Conservation (phyloP, 495 filamentous ascomycete species). For the Podospora bellae-mahoneyi region DNA sequence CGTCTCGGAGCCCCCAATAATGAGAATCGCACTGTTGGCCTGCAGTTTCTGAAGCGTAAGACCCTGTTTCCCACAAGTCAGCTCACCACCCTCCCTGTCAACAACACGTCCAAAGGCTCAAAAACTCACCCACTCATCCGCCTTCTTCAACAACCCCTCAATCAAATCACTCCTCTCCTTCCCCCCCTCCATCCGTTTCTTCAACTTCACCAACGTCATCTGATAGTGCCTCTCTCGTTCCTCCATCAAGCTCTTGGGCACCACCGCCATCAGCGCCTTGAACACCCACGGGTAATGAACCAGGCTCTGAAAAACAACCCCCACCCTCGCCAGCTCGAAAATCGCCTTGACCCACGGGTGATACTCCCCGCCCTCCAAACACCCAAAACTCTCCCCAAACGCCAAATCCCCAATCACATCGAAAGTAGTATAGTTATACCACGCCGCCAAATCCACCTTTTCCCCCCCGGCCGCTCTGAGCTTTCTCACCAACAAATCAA, state of each 20-base stretch:
- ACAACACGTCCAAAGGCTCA: background rate
- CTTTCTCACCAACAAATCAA: conserved; percentile 45
- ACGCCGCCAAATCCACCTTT: conserved; percentile 46
- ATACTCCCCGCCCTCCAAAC: conserved; percentile 45
- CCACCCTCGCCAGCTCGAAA: conserved; percentile 39
- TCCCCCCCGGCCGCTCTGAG: conserved; percentile 34
- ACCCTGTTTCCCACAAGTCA: conserved; percentile 26
- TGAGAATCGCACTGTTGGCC: conserved; percentile 41
- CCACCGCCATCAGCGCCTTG: conserved; percentile 26
- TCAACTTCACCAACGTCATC: conserved; percentile 40
- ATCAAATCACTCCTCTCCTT: conserved; percentile 47
- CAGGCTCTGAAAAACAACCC: conserved; percentile 35
- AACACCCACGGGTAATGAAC: conserved; percentile 32
- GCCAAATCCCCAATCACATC: conserved; percentile 60
- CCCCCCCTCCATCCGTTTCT: conserved; percentile 39
- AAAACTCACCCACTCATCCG: conserved; percentile 42
- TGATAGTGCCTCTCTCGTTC: conserved; percentile 37
- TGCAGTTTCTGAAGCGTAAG: conserved; percentile 40
- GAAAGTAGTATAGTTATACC: conserved; percentile 61
- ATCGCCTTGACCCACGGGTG: conserved; percentile 56
- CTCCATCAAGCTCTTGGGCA: conserved; percentile 25
- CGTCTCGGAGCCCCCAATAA: conserved; percentile 60
- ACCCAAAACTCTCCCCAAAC: conserved; percentile 57
- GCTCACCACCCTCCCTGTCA: no score
- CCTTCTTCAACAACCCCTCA: conserved; percentile 48